A percentile compares a stretch with the other conserved stretches of the same genome.
phyloP scores from a whole-genome alignment of 1,284 basidiomycete species.

The Apiotrichum sp. region DNA sequence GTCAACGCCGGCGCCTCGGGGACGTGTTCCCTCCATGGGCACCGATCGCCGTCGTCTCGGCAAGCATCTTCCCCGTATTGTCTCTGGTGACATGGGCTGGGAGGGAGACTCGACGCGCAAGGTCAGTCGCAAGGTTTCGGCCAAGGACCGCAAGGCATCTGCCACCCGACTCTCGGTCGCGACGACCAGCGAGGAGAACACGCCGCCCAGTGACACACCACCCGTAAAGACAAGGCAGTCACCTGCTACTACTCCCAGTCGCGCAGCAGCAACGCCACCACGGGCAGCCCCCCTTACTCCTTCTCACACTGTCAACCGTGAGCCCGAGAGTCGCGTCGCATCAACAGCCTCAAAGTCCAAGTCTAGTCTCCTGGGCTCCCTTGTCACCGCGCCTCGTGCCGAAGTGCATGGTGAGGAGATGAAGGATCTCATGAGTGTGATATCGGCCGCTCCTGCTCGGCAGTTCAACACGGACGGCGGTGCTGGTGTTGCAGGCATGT shows the following conservation, averaged over 20 bases:
- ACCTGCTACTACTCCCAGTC: not conserved
- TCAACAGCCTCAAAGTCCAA: conserved; percentile 27
- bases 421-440: conserved; percentile 44
- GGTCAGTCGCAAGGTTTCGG: conserved; percentile 5
- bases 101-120: conserved; percentile 24
- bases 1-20: not conserved
- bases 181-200: conserved; percentile 10
- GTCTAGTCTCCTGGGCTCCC: conserved; percentile 15
- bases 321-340: conserved; percentile 7
- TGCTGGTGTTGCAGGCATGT: conserved; percentile 41
- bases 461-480: conserved; percentile 21
- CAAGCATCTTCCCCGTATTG: conserved; percentile 46
- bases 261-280: not conserved
- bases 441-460: conserved; percentile 30
- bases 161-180: conserved; percentile 13
- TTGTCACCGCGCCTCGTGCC: conserved; percentile 24
- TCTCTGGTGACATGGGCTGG: conserved; percentile 44
- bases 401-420: conserved; percentile 42
- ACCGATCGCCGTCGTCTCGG: conserved; percentile 42
- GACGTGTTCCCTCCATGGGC: conserved; percentile 11
- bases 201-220: conserved; percentile 8
- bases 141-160: conserved; percentile 21
- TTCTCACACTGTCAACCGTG: conserved; percentile 22
- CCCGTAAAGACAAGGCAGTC: not conserved
- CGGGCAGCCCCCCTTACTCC: conserved; percentile 13